These are phyloP conservation scores for Aspergillus sp. DNA, from an alignment of 2,329 filamentous ascomycete species.

Conservation along the genomic window DNA sequence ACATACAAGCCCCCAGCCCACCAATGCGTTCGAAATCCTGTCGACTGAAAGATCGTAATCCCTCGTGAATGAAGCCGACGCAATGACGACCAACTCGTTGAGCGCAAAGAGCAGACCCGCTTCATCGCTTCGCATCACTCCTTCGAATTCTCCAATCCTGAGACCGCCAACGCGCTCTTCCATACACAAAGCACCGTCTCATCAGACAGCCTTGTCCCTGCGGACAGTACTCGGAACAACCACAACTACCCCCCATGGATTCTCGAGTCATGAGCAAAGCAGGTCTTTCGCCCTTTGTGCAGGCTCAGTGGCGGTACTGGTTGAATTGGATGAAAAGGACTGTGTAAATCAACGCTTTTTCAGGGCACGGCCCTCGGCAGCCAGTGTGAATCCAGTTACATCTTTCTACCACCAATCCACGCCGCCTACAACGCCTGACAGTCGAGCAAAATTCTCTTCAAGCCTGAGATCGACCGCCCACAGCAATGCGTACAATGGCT, in stretches of 20 bases:
- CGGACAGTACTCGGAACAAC: conserved; percentile 90
- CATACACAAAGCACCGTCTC: conserved; percentile 44
- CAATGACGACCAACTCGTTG: conserved; percentile 40
- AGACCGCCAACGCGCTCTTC: conserved; percentile 66
- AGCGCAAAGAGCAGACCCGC: conserved; percentile 39
- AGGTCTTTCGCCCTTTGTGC: conserved; percentile 83
- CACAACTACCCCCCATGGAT: conserved; percentile 78
- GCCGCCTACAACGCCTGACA: conserved; percentile 57
- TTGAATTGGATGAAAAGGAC: conserved; percentile 69
- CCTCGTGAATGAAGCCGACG: conserved; percentile 18
- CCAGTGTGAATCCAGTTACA: conserved; percentile 64
- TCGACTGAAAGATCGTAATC: conserved; percentile 30
- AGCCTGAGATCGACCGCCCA: conserved; percentile 53
- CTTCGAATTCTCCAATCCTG: conserved; percentile 72
- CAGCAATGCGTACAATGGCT: conserved; percentile 45
- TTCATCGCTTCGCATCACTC: conserved; percentile 64
- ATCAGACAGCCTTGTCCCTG: conserved; percentile 63
- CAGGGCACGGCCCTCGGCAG: conserved; percentile 72
- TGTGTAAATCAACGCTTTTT: conserved; percentile 80
- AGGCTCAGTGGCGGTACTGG: conserved; percentile 89
- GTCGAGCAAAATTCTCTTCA: conserved; percentile 60
- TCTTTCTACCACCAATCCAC: conserved; percentile 58
- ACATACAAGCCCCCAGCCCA: conserved; percentile 1
- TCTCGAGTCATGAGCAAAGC: conserved; percentile 74
- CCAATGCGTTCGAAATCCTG: conserved; percentile 30